These are phyloP conservation scores for Diophrys appendiculata DNA, from an alignment of 73 alveolate species.

Conservation along the genomic window DNA sequence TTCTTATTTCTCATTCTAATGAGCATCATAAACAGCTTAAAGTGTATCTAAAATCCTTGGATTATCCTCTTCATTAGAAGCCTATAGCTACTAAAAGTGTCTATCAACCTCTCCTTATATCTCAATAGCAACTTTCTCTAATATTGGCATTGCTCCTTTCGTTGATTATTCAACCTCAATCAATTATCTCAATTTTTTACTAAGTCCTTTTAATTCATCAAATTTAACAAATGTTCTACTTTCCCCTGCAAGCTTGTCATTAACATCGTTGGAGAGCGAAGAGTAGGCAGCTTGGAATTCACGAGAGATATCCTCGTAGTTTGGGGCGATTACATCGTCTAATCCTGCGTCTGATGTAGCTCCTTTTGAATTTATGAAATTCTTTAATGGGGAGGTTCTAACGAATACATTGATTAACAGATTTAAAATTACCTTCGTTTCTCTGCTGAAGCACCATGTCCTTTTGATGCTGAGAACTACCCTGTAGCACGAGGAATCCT, in stretches of 20 bases:
- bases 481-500: too few relatives aligned
- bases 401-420: too few relatives aligned
- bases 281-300: slow-evolving; percentile 9
- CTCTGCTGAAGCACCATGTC: slow-evolving; percentile 17
- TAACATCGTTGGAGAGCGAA: slow-evolving; percentile 21
- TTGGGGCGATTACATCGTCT: not conserved
- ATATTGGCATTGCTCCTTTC: slow-evolving; percentile 18
- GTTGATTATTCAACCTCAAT: slow-evolving; percentile 5
- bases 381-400: too few relatives aligned
- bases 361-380: too few relatives aligned
- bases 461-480: not conserved
- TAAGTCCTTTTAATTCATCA: slow-evolving; percentile 20
- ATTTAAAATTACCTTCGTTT: slow-evolving; percentile 1
- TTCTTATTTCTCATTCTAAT: not conserved
- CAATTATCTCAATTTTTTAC: slow-evolving; percentile 21
- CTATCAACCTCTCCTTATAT: slow-evolving; percentile 3
- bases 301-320: not conserved
- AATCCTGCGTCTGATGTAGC: too few relatives aligned
- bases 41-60: slow-evolving; percentile 4
- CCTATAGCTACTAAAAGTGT: not conserved
- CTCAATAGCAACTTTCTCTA: not conserved
- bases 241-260: slow-evolving; percentile 19
- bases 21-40: not conserved
- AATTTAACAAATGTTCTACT: slow-evolving; percentile 34
- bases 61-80: slow-evolving; percentile 5